Conservation (phyloP, 106 monocot genomes). For the Acorus gramineus region DNA sequence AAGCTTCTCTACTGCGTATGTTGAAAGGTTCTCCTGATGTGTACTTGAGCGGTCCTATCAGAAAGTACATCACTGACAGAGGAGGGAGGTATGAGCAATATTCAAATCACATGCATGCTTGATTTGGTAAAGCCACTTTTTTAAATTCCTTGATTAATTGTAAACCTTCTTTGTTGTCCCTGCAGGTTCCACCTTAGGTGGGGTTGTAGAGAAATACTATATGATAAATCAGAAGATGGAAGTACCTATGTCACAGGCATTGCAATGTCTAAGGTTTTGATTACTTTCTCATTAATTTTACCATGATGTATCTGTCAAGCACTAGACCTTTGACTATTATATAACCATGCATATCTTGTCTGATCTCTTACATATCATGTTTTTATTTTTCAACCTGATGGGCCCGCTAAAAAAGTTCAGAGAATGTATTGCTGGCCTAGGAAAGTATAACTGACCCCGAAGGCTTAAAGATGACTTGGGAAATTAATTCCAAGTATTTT, state of each 20-base stretch:
- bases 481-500: too few relatives aligned
- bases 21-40: conserved; percentile 95
- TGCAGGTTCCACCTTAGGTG: conserved; percentile 88
- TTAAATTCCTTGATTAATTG: too few relatives aligned
- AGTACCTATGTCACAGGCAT: conserved; percentile 71
- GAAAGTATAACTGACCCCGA: too few relatives aligned
- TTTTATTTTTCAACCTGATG: too few relatives aligned
- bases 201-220: conserved; percentile 90
- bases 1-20: conserved; percentile 95
- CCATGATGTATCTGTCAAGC: too few relatives aligned
- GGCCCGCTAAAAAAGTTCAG: too few relatives aligned
- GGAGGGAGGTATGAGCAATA: conserved; percentile 61
- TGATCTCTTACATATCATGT: too few relatives aligned
- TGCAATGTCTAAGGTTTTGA: conserved; percentile 70
- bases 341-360: too few relatives aligned
- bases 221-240: conserved; percentile 50
- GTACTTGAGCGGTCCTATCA: conserved; percentile 87
- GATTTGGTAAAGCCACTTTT: not conserved
- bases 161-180: not conserved
- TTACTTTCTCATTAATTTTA: not conserved
- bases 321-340: too few relatives aligned
- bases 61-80: conserved; percentile 80
- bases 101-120: not conserved
- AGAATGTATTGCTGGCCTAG: too few relatives aligned
- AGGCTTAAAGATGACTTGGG: too few relatives aligned